phyloP scores from a whole-genome alignment of 768 basidiomycete genomes.

The Lenzites betulinus region DNA sequence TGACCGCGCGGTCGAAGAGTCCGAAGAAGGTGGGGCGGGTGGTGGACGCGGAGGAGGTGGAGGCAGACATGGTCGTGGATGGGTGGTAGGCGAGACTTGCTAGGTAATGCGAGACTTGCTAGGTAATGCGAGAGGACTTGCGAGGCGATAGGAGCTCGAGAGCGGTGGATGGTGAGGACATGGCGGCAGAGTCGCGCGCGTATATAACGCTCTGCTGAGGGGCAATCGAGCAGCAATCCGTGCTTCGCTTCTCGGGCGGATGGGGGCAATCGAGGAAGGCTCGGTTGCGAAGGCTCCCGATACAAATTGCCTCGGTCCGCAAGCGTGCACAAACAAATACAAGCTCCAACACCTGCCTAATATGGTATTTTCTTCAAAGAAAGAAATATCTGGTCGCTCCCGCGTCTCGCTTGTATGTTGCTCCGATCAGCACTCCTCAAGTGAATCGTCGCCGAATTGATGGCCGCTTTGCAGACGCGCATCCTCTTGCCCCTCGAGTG shows the following conservation, averaged over 20 bases:
- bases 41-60: constrained; percentile 3
- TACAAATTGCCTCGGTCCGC: too few relatives aligned
- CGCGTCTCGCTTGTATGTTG: too few relatives aligned
- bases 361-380: too few relatives aligned
- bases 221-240: constrained; percentile 2
- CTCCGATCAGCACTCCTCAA: too few relatives aligned
- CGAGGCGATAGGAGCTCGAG: not conserved
- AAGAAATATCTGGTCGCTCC: too few relatives aligned
- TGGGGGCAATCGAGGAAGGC: constrained; percentile 8
- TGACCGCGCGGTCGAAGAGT: constrained; percentile 15
- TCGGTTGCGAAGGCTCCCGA: too few relatives aligned
- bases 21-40: constrained; percentile 20
- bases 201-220: constrained; percentile 6
- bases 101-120: not conserved
- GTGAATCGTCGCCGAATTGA: too few relatives aligned
- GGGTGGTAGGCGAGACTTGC: not conserved
- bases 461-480: too few relatives aligned
- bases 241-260: not conserved
- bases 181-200: not conserved
- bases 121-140: not conserved
- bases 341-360: too few relatives aligned
- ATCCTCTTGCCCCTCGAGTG: too few relatives aligned
- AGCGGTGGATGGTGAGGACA: constrained; percentile 13
- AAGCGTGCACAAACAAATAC: too few relatives aligned
- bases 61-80: constrained; percentile 16